These are phyloP conservation scores for Boletus huronensis DNA, from an alignment of 768 basidiomycete genomes.

Conservation along the genomic window DNA sequence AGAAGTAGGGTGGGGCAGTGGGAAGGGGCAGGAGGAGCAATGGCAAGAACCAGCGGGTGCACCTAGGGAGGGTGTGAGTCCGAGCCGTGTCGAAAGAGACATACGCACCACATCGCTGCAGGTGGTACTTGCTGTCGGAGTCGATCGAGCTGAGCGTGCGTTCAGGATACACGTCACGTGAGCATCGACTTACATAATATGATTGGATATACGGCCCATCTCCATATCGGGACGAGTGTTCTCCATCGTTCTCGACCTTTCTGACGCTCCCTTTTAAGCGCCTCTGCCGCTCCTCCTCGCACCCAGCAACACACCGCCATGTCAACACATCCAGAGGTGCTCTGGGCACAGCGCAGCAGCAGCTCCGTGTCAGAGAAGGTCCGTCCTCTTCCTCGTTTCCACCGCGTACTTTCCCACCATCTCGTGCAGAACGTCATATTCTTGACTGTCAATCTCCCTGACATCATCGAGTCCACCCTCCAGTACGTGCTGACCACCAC, in stretches of 20 bases:
- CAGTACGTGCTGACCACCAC: constrained; percentile 56
- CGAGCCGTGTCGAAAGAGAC: neutral
- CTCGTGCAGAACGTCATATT: constrained; percentile 73
- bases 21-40: constrained; percentile 74
- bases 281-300: neutral
- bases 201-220: neutral
- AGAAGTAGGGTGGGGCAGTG: constrained; percentile 75
- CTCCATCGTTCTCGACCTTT: constrained; percentile 33
- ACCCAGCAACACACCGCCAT: constrained; percentile 27
- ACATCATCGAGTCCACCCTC: constrained; percentile 60
- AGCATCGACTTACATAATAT: constrained; percentile 3
- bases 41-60: constrained; percentile 83
- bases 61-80: constrained; percentile 44
- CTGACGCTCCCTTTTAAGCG: constrained; percentile 18
- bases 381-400: constrained; percentile 2
- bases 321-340: constrained; percentile 74
- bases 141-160: neutral
- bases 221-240: constrained; percentile 23
- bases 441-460: constrained; percentile 79
- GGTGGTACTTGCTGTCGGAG: no score
- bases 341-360: constrained; percentile 94
- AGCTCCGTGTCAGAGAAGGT: constrained; percentile 65
- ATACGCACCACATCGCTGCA: constrained; percentile 54
- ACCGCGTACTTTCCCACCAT: neutral
- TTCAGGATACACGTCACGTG: constrained; percentile 18